phyloP scores from a whole-genome alignment of 1,284 basidiomycete genomes.

The Pterulicium gracile region DNA sequence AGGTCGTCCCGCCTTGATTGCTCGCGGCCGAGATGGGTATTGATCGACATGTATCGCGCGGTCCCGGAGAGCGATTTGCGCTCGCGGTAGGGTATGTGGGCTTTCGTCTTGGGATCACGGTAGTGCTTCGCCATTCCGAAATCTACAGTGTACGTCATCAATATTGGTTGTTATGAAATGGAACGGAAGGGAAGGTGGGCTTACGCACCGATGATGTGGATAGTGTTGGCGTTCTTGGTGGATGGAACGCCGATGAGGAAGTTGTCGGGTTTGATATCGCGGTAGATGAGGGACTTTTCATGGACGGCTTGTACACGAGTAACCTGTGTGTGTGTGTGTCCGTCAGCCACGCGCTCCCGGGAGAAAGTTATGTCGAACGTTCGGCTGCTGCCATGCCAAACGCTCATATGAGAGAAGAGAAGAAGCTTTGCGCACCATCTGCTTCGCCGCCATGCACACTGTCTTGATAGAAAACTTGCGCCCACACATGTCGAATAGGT shows the following conservation, averaged over 20 bases:
- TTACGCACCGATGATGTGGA: constrained; percentile 80
- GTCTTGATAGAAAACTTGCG: constrained; percentile 96
- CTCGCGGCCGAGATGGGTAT: constrained; percentile 93
- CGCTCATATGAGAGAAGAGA: constrained; percentile 6
- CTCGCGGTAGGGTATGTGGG: constrained; percentile 97
- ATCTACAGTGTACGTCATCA: no score
- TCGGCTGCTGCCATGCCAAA: neutral
- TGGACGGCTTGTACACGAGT: constrained; percentile 96
- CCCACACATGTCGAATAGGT: constrained; percentile 97
- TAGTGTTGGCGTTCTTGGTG: constrained; percentile 82
- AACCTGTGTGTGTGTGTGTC: constrained; percentile 42
- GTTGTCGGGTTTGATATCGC: constrained; percentile 99
- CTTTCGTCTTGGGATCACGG: constrained; percentile 94
- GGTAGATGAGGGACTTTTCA: constrained; percentile 97
- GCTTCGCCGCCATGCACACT: constrained; percentile 96
- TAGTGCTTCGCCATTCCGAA: constrained; percentile 99
- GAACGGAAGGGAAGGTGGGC: no score
- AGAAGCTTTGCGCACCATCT: constrained; percentile 77
- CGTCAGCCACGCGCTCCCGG: neutral
- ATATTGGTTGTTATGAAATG: no score
- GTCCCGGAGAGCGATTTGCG: constrained; percentile 97
- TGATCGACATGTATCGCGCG: constrained; percentile 98
- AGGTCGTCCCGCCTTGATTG: constrained; percentile 87
- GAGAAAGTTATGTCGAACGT: neutral
- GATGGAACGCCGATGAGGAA: constrained; percentile 94